Evolutionary conservation across 441 rosid species (phyloP).

Genomic region (Arabidopsis hybrid): DNA sequence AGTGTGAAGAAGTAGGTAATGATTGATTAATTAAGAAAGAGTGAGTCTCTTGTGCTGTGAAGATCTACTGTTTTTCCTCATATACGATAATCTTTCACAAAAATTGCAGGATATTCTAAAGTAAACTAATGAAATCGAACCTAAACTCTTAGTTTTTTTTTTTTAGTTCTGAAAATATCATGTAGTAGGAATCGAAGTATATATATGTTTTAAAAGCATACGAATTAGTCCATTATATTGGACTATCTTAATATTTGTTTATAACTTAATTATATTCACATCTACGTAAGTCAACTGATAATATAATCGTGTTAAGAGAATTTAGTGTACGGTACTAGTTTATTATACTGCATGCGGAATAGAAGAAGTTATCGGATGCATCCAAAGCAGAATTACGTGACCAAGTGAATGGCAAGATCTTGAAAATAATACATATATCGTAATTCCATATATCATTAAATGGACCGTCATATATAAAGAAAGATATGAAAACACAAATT

Average conservation of each 20-base stretch:
- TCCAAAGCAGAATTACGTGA: constrained; percentile 6
- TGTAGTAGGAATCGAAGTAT: neutral
- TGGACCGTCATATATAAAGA: constrained; percentile 12
- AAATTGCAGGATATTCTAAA: neutral
- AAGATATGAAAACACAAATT: constrained; percentile 26
- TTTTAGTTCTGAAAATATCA: neutral
- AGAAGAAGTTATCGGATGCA: constrained; percentile 17
- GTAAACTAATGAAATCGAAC: neutral
- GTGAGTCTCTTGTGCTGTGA: neutral
- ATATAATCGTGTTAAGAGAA: neutral
- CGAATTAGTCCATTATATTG: neutral
- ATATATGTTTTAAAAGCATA: neutral
- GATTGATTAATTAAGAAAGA: neutral
- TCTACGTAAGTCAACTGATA: neutral
- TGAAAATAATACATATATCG: constrained; percentile 30
- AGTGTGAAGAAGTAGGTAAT: neutral
- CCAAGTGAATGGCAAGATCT: constrained; percentile 7
- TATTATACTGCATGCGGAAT: neutral
- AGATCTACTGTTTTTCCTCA: constrained; percentile 10
- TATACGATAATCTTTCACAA: neutral
- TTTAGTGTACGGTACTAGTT: neutral
- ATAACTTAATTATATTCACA: neutral
- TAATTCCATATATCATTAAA: constrained; percentile 22
- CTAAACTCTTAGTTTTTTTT: neutral
- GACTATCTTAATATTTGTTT: neutral